Evolutionary conservation across 2,329 filamentous ascomycete species (phyloP).

Genomic region (Alternaria angustiovoidea): DNA sequence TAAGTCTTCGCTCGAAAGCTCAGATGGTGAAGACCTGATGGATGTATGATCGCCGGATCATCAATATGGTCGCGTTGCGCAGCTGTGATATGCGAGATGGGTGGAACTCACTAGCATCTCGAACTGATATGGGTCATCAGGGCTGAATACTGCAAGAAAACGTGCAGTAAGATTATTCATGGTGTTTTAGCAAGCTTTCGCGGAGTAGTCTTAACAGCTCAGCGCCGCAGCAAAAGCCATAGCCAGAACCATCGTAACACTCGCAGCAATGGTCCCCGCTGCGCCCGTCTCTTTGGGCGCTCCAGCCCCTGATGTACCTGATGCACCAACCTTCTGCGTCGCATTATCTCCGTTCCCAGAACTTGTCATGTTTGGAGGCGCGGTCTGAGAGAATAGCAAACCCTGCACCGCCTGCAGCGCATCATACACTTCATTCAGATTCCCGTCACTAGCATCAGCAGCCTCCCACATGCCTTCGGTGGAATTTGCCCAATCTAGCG

Average conservation of each 20-base stretch:
- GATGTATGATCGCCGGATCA: too few species aligned
- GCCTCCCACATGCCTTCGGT: neutral
- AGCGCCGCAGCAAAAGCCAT: conserved; percentile 22
- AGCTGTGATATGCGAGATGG: too few species aligned
- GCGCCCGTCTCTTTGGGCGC: conserved; percentile 15
- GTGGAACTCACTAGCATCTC: too few species aligned
- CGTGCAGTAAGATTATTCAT: too few species aligned
- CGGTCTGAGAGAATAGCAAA: conserved; percentile 28
- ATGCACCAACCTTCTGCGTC: conserved; percentile 9
- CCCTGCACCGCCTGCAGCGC: conserved; percentile 37
- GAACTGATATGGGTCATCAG: too few species aligned
- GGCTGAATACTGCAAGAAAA: too few species aligned
- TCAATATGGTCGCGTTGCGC: too few species aligned
- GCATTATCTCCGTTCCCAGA: neutral
- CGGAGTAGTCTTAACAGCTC: neutral
- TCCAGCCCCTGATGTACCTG: conserved; percentile 13
- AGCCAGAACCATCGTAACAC: conserved; percentile 15
- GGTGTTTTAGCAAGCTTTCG: too few species aligned
- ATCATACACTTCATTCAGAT: conserved; percentile 28
- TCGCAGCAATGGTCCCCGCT: conserved; percentile 14
- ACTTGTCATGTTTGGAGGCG: neutral
- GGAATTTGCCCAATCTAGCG: neutral
- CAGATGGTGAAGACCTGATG: too few species aligned
- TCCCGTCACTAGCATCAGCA: conserved; percentile 20
- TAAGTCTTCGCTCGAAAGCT: too few species aligned